These are phyloP conservation scores for Tulasnella sp. DNA, from an alignment of 768 basidiomycete species.

Conservation along the genomic window DNA sequence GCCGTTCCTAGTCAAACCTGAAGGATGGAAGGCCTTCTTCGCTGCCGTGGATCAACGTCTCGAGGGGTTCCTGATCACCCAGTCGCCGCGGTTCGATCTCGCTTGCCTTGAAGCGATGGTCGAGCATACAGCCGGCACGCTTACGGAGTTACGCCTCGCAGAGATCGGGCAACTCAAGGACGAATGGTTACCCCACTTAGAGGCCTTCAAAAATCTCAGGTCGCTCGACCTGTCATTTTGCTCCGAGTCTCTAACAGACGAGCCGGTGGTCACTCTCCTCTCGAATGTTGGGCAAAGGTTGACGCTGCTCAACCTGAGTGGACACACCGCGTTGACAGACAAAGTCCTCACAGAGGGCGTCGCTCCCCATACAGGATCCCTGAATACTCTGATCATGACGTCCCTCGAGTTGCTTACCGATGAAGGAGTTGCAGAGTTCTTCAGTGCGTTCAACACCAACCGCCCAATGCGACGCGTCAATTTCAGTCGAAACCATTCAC, in stretches of 20 bases:
- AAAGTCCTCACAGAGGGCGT: conserved; percentile 60
- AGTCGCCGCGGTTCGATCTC: conserved; percentile 81
- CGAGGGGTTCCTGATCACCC: conserved; percentile 70
- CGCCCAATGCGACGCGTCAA: conserved; percentile 53
- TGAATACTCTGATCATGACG: conserved; percentile 55
- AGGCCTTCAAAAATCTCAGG: conserved; percentile 47
- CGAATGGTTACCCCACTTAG: conserved; percentile 55
- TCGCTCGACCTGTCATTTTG: conserved; percentile 70
- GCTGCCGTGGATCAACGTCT: conserved; percentile 55
- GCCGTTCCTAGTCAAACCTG: conserved; percentile 74
- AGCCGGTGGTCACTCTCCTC: conserved; percentile 56
- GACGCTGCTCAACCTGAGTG: conserved; percentile 64
- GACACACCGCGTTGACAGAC: conserved; percentile 61
- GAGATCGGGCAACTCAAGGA: conserved; percentile 73
- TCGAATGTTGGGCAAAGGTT: conserved; percentile 53
- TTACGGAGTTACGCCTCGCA: conserved; percentile 71
- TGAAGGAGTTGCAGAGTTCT: conserved; percentile 64
- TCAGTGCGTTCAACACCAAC: conserved; percentile 48
- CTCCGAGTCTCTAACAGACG: conserved; percentile 50
- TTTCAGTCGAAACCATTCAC: conserved; percentile 58
- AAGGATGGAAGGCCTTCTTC: conserved; percentile 75
- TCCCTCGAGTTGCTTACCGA: conserved; percentile 64
- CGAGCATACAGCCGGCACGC: conserved; percentile 45
- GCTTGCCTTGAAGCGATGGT: conserved; percentile 61
- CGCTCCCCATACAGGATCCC: conserved; percentile 44